These are phyloP conservation scores for Porodaedalea pini DNA, from an alignment of 1,284 basidiomycete species.

Conservation along the genomic window DNA sequence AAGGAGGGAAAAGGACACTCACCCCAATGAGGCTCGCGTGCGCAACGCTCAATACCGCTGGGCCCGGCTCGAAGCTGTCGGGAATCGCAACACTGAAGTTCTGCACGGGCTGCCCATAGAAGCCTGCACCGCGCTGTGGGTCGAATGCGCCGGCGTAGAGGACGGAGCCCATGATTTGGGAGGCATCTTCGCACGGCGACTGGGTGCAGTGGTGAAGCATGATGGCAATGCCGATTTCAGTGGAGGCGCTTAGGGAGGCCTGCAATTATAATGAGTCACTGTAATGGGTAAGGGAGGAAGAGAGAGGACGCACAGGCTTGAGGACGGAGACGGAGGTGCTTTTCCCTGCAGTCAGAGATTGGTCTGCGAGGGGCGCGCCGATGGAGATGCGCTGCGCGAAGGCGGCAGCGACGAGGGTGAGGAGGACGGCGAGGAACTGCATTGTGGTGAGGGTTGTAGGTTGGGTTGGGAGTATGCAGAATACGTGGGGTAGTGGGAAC, in stretches of 20 bases:
- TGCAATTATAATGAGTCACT: constrained; percentile 21
- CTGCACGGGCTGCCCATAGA: constrained; percentile 40
- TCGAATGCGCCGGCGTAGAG: constrained; percentile 45
- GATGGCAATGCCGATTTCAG: constrained; percentile 45
- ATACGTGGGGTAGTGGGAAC: background rate
- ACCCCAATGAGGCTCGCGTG: constrained; percentile 48
- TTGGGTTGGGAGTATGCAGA: too few relatives aligned
- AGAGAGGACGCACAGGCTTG: constrained; percentile 41
- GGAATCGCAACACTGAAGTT: constrained; percentile 50
- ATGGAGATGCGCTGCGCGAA: constrained; percentile 42
- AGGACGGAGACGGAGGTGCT: constrained; percentile 41
- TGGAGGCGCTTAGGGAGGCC: constrained; percentile 38
- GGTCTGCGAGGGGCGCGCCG: constrained; percentile 34
- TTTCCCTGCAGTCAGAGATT: constrained; percentile 35
- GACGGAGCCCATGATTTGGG: constrained; percentile 38
- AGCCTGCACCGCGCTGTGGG: constrained; percentile 33
- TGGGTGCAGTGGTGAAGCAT: constrained; percentile 34
- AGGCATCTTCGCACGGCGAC: constrained; percentile 31
- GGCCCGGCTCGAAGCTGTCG: constrained; percentile 27
- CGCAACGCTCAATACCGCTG: constrained; percentile 38
- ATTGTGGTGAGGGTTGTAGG: constrained; percentile 1
- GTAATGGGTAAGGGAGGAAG: background rate
- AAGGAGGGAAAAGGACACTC: constrained; percentile 21
- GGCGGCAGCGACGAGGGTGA: constrained; percentile 19
- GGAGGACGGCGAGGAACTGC: constrained; percentile 7